A percentile compares a stretch with the other conserved stretches of the same genome.
Evolutionary conservation across 2,329 filamentous ascomycete genomes (phyloP).

Genomic region (Ambrosiella cleistominuta): DNA sequence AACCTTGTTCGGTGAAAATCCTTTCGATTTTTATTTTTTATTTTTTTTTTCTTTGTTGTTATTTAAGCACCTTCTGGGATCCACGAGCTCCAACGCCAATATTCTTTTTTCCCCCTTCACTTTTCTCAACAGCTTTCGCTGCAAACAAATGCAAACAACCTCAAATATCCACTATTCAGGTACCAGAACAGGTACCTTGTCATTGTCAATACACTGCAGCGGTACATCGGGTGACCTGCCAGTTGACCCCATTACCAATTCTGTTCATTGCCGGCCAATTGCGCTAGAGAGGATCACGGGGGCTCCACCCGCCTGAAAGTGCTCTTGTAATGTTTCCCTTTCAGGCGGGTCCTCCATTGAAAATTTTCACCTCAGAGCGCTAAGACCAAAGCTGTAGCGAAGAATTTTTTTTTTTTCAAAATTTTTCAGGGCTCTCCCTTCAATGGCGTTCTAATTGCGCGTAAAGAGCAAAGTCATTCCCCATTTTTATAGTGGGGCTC

Average conservation of each 20-base stretch:
- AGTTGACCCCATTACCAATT: neutral
- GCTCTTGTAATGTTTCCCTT: too few relatives aligned
- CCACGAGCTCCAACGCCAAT: neutral
- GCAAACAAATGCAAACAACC: neutral
- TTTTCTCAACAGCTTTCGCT: neutral
- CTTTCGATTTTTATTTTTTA: neutral
- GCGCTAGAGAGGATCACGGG: too few relatives aligned
- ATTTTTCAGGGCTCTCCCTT: neutral
- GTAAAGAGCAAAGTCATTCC: neutral
- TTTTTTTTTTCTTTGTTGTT: neutral
- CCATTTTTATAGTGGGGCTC: neutral
- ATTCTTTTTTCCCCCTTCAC: neutral
- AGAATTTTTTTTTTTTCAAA: too few relatives aligned
- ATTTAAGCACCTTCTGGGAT: neutral
- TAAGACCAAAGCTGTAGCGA: too few relatives aligned
- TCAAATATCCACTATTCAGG: neutral
- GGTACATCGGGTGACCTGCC: neutral
- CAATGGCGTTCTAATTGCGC: neutral
- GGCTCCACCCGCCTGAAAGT: too few relatives aligned
- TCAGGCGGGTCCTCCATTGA: too few relatives aligned
- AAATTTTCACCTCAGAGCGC: too few relatives aligned
- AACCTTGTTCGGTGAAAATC: neutral
- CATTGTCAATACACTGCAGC: neutral
- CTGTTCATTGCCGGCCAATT: neutral
- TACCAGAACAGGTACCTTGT: neutral